phyloP scores from a whole-genome alignment of 2,329 filamentous ascomycete species.

The Aspergillus versicolor region DNA sequence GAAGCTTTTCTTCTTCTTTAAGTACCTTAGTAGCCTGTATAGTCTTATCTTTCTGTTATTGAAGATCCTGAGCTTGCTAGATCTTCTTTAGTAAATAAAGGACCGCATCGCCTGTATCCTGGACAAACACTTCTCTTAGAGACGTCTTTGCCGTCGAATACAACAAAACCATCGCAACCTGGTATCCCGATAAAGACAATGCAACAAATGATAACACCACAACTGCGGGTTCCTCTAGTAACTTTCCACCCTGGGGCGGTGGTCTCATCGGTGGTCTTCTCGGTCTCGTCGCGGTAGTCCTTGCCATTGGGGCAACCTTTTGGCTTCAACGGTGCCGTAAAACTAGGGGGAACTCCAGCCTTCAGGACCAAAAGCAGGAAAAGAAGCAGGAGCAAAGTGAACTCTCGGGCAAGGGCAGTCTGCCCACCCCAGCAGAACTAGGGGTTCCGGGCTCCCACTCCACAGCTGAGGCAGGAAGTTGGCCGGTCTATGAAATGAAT shows the following conservation, averaged over 20 bases:
- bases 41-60: too few species aligned
- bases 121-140: conserved; percentile 10
- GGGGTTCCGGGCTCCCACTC: neutral
- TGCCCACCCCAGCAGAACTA: too few species aligned
- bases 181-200: conserved; percentile 28
- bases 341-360: neutral
- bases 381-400: neutral
- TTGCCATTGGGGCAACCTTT: conserved; percentile 5
- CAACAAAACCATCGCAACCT: conserved; percentile 10
- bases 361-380: neutral
- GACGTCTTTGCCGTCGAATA: conserved; percentile 9
- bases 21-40: too few species aligned
- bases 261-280: conserved; percentile 48
- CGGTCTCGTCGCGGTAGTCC: conserved; percentile 19
- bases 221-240: neutral
- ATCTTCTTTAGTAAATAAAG: too few species aligned
- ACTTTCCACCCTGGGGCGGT: conserved; percentile 57
- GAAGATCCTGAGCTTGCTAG: too few species aligned
- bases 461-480: conserved; percentile 7
- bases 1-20: too few species aligned
- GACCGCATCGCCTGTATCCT: conserved; percentile 5
- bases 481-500: conserved; percentile 13
- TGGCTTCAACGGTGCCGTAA: conserved; percentile 22
- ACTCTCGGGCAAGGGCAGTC: neutral
- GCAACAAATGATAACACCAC: conserved; percentile 11